Base-by-base conservation (phyloP, 768 basidiomycete genomes). In the Rhodotorula sphaerocarpa region DNA sequence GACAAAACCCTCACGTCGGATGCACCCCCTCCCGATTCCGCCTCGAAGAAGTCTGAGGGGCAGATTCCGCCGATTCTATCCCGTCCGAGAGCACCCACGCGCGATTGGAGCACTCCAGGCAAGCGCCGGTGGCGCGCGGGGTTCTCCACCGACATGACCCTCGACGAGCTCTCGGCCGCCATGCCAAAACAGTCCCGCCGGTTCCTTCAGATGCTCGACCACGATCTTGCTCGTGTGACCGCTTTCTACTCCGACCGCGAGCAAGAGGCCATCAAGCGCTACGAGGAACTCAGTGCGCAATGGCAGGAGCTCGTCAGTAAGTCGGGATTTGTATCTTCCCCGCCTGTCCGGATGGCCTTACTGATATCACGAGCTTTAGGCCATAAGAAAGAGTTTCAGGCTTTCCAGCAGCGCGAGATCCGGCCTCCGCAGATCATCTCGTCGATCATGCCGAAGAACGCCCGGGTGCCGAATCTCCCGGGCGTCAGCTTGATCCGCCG, bases 141-240 rank as follows among this genome's bases (percentile, higher is more conserved):
- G 2, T 61, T 59, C 41, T 28, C 60, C 28, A 55, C 50, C 25
- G 41, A 48, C 25, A 48, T 68, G 30, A 50, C 73, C 15, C 70
- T 78, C 31, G 70, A 73, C 0, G 75, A 78, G 25, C 66, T 79
- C 25, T 73, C 86, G 23, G 78, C 80, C 7, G 74, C 79, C 15
- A 77, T 91, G 25, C 79, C 83, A 18, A 78, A 82, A 0, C 76
- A 80, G 28, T 86, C 92, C 71, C 72, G 76, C 34, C 78, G 78
- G 10, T 97, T 95, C 77, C 88, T 97, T 63, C 79, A 82, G 4
- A 78, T 83, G 28, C 79, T 96, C 11, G 87, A 95, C 68, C 73
- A 73, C 1, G 85, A 99, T 73, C 78, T 96, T 4, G 83, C 85
- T 27, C 95, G 93, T 74, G 83, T 96, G 18, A 87, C 88, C 62